Base-by-base conservation (phyloP, 2,329 filamentous ascomycete species). In the Colletotrichum aenigma region DNA sequence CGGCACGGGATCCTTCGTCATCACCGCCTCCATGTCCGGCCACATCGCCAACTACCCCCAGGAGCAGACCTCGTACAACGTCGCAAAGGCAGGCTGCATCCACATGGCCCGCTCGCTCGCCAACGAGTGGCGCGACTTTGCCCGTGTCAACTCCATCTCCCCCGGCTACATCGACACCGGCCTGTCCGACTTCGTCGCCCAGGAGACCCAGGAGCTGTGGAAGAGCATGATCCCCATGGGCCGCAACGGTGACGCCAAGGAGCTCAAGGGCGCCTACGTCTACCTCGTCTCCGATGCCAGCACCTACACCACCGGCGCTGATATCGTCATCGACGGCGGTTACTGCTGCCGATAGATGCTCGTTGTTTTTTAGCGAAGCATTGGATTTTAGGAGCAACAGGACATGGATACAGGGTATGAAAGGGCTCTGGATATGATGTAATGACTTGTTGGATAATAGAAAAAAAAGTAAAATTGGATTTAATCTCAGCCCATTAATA, bases 251-350 rank as follows among this genome's bases (percentile, higher is more conserved):
- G 85, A 91, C 69, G 87, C 91, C 3, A 91, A 93, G 80, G 94
- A 96, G 87, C 86, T 95, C 78, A 95, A 95, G 86, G 93, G 93
- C 9, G 93, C 93, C n/a, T 96, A 94, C 82, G 87, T 96, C 67
- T 96, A 95, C 84, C 88, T 96, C 52, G 91, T 94, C 38, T 93
- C 91, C 65, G 94, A 96, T 82, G 94, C 94, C 6, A 92, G 92
- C 74, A 92, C 91, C 56, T 96, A 95, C 84, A 95, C 93, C 7
- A 96, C 94, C 15, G 94, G 91, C 6, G 87, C 90, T 4, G 93
- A 95, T 81, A 88, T 96, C 58, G 85, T 94, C 74, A 91, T 95
- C 75, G 94, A 96, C 82, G 94, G 94, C 78, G 93, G 93, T 55
- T 94, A 94, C 85, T 87, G 85, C 78, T 80, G 83, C 79, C 86